Evolutionary conservation across 208 protist species (phyloP).

Genomic region (Crithidia bombi): DNA sequence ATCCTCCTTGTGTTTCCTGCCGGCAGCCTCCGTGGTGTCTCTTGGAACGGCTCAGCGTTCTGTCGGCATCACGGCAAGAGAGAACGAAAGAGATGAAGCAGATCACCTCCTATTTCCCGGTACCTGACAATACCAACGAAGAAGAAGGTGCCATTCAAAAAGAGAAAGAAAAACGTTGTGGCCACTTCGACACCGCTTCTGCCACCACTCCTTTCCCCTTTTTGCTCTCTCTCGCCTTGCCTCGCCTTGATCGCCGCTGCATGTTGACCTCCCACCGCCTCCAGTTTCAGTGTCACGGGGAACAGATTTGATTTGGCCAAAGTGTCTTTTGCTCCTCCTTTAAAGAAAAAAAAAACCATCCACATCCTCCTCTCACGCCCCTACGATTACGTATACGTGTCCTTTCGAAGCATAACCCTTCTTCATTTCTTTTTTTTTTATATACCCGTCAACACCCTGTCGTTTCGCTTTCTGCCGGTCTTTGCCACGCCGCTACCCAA

Average conservation of each 20-base stretch:
- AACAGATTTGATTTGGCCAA: constrained; percentile 4
- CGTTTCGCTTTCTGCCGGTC: not conserved
- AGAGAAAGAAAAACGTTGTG: too few relatives aligned
- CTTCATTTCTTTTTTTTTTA: constrained; percentile 15
- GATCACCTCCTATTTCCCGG: too few relatives aligned
- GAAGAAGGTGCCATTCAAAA: too few relatives aligned
- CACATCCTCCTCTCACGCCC: too few relatives aligned
- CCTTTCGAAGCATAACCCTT: not conserved
- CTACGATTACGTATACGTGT: constrained; percentile 6
- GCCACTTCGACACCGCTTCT: not conserved
- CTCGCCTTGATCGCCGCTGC: not conserved
- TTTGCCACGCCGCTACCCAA: not conserved
- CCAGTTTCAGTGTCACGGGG: constrained; percentile 17
- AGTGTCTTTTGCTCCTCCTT: not conserved
- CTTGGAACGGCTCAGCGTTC: too few relatives aligned
- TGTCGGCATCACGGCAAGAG: too few relatives aligned
- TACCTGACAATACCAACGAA: too few relatives aligned
- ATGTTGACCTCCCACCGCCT: not conserved
- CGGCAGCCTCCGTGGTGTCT: too few relatives aligned
- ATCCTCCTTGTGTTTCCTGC: too few relatives aligned
- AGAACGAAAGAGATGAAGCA: too few relatives aligned
- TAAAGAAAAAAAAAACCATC: too few relatives aligned
- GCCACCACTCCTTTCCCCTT: not conserved
- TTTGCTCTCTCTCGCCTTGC: constrained; percentile 4
- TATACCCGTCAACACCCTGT: constrained; percentile 2